Evolutionary conservation across 805 yeast species (phyloP).

Genomic region (Barnettozyma wickerhamii): DNA sequence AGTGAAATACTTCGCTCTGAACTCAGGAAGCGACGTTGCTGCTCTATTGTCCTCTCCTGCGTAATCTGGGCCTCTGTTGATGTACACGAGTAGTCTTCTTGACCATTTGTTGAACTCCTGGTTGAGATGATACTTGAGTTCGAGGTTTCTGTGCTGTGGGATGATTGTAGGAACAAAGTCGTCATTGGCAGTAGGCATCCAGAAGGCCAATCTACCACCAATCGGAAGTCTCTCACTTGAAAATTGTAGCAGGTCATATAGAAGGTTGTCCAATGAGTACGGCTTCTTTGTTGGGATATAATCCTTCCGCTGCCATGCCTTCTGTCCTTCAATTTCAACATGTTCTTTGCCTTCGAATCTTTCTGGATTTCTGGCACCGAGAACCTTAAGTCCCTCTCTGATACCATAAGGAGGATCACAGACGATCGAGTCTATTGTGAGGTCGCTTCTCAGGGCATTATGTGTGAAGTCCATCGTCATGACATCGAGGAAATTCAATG

Average conservation of each 20-base stretch:
- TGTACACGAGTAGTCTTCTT: conserved; percentile 76
- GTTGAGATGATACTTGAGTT: conserved; percentile 67
- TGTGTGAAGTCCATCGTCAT: conserved; percentile 94
- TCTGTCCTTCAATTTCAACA: conserved; percentile 70
- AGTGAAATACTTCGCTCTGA: conserved; percentile 26
- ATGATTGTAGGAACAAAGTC: conserved; percentile 64
- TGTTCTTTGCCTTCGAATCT: conserved; percentile 70
- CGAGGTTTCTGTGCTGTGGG: conserved; percentile 74
- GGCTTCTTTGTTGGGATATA: conserved; percentile 93
- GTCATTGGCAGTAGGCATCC: conserved; percentile 98
- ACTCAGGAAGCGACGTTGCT: conserved; percentile 24
- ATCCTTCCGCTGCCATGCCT: conserved; percentile 72
- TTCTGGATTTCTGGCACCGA: conserved; percentile 75
- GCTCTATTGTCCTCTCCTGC: conserved; percentile 43
- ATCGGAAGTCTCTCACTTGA: conserved; percentile 67
- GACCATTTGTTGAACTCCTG: conserved; percentile 95
- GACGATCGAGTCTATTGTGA: conserved; percentile 72
- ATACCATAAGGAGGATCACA: conserved; percentile 99
- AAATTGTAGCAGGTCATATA: conserved; percentile 75
- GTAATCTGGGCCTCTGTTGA: conserved; percentile 54
- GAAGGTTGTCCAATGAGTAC: conserved; percentile 68
- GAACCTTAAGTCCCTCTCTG: conserved; percentile 88
- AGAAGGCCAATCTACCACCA: conserved; percentile 81
- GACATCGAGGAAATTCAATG: conserved; percentile 60
- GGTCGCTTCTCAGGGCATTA: conserved; percentile 62